Conservation (phyloP, 352 stramenopile genomes). For the Plasmopara halstedii region DNA sequence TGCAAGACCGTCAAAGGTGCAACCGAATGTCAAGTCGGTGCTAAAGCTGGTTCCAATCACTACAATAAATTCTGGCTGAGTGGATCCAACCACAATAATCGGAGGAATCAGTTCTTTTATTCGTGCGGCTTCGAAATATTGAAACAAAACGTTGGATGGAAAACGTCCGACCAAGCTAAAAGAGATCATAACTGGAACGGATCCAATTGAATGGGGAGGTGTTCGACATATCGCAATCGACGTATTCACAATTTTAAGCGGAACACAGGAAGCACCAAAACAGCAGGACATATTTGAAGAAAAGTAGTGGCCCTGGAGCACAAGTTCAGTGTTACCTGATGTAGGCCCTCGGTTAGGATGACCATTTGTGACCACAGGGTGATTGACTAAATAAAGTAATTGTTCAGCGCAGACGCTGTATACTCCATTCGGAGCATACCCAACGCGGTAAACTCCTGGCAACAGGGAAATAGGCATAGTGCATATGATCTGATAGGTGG, state of each 20-base stretch:
- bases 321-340: slow-evolving; percentile 16
- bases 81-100: slow-evolving; percentile 22
- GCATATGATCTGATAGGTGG: slow-evolving; percentile 19
- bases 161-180: slow-evolving; percentile 6
- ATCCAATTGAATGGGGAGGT: slow-evolving; percentile 8
- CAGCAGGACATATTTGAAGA: slow-evolving; percentile 30
- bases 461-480: slow-evolving; percentile 1
- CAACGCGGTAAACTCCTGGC: slow-evolving; percentile 16
- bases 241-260: slow-evolving; percentile 8
- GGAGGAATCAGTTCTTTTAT: slow-evolving; percentile 16
- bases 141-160: slow-evolving; percentile 13
- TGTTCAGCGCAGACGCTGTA: slow-evolving; percentile 6
- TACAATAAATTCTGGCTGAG: slow-evolving; percentile 9
- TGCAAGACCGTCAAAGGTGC: slow-evolving; percentile 20
- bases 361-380: slow-evolving; percentile 16
- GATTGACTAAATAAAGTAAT: slow-evolving; percentile 16
- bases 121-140: slow-evolving; percentile 10
- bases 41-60: slow-evolving; percentile 24
- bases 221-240: slow-evolving; percentile 18
- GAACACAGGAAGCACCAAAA: slow-evolving; percentile 31
- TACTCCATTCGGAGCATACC: slow-evolving; percentile 20
- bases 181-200: slow-evolving; percentile 10
- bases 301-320: slow-evolving; percentile 23
- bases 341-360: slow-evolving; percentile 15
- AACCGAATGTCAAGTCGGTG: slow-evolving; percentile 1